Evolutionary conservation across 2,329 filamentous ascomycete species (phyloP).

Genomic region (Chrysoporthe deuterocubensis): DNA sequence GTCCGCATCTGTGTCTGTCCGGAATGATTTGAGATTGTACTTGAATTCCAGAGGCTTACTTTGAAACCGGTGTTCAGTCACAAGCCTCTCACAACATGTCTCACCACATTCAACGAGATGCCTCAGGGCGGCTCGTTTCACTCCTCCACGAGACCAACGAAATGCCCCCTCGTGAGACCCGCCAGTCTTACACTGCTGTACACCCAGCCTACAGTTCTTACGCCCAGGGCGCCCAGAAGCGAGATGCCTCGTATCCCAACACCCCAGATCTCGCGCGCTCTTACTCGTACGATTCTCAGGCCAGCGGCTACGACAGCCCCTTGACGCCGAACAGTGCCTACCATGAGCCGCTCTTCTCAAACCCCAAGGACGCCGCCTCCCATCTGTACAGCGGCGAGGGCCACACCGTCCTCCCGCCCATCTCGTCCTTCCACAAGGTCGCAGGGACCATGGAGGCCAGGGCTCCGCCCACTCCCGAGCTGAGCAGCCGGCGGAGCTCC

Average conservation of each 20-base stretch:
- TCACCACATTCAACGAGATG: constrained; percentile 21
- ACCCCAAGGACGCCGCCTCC: constrained; percentile 32
- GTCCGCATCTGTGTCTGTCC: too few relatives aligned
- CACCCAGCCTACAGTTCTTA: constrained; percentile 11
- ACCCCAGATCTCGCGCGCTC: constrained; percentile 64
- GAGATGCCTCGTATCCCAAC: constrained; percentile 48
- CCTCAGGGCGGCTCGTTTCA: constrained; percentile 26
- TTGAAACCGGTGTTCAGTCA: neutral
- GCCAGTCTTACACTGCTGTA: constrained; percentile 1
- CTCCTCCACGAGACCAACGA: constrained; percentile 24
- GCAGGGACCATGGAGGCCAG: constrained; percentile 19
- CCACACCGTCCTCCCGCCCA: constrained; percentile 23
- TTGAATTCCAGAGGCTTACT: neutral
- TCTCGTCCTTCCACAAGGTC: constrained; percentile 23
- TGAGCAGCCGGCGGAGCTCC: constrained; percentile 9
- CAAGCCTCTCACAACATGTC: constrained; percentile 14
- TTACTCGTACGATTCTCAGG: constrained; percentile 65
- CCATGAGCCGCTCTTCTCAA: constrained; percentile 18
- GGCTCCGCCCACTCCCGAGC: constrained; percentile 2
- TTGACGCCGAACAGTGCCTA: constrained; percentile 56
- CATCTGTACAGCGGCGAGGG: constrained; percentile 27
- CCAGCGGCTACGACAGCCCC: constrained; percentile 59
- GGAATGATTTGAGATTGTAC: neutral
- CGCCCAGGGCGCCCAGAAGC: constrained; percentile 7
- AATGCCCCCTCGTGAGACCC: constrained; percentile 9